Evolutionary conservation across 73 alveolate genomes (phyloP), one percentile per base, ranked within the genome.

Genomic region (Loxodes magnus): DNA sequence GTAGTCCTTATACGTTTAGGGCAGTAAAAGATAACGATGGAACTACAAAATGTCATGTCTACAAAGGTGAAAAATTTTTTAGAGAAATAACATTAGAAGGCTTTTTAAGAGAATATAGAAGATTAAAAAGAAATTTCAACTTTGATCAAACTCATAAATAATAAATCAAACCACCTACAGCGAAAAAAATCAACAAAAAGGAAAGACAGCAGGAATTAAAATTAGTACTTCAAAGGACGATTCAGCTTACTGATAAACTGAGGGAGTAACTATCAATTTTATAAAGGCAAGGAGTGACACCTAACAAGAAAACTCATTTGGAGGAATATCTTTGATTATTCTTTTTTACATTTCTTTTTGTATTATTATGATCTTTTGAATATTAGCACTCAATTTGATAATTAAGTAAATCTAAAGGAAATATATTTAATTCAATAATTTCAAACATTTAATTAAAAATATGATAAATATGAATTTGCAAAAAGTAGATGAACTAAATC

Each of bases 221-320:
- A 55, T 35, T 58, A 29, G 82, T 75, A 24, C 74, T 75, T 9
- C 57, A 43, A 19, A 79, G 69, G 52, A 75, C 89, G 2, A 75
- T 66, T 77, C 59, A 72, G 29, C 43, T 75, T 3, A 75, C 89
- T 19, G 69, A 74, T 36, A 75, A 75, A 41, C 70, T 75, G 19
- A 75, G 69, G 54, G 89, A 75, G 22, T 63, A 75, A 35, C 60
- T 75, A 22, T 68, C 67, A 54, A 68, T 75, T 4, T 39, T 75
- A 22, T 82, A 75, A 43, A 75, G 68, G 41, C 56, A 67, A 30
- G 89, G 89, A 30, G 83, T 75, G n/a, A n/a, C n/a, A n/a, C n/a
- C n/a, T n/a, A n/a, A n/a, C n/a, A n/a, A n/a, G n/a, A n/a, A n/a
- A n/a, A n/a, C n/a, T n/a, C n/a, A n/a, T n/a, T n/a, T n/a, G n/a